Base-by-base conservation (phyloP, 179 eudicot species). In the Silene vulgaris region DNA sequence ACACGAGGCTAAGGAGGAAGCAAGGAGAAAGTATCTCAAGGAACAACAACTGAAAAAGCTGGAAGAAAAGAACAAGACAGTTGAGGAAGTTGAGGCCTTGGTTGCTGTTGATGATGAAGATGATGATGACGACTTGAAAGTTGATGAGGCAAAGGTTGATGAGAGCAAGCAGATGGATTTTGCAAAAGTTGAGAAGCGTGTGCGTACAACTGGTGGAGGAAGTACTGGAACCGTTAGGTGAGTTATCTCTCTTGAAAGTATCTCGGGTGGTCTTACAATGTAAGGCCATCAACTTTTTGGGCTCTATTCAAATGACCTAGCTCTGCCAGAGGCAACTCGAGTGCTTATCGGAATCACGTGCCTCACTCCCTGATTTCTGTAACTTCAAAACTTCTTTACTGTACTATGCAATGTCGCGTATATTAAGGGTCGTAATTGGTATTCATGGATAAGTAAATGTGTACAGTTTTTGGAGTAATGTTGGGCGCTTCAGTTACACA, bases 101-200 rank as follows among this genome's bases (percentile, higher is more conserved):
- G 59, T 16, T 52, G 84, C 87, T 80, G 92, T 83, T 74, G 96
- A 89, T 43, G 97, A 89, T 5, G 40, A 91, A 16, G 84, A 86
- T 60, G 96, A 87, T 70, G 96, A 89, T 0, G 97, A 94, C 80
- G 90, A 83, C 75, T 79, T 92, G 76, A 94, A 87, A 82, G 87
- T 89, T 52, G 97, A 94, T 74, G 96, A 94, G 88, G 97, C 97
- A 66, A 90, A 88, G 80, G 98, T 94, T 70, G 97, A 94, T 72
- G 98, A 94, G 82, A 92, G 97, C 85, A 91, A 94, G 76, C 97
- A 92, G 74, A 89, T 94, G 96, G 98, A 94, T 76, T 94, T 94
- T 71, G 95, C 96, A 1, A 94, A 94, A 87, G 98, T 94, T 74
- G 97, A 94, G 85, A 92, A 94, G 86, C 97, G 96, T 86, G 98